These are phyloP conservation scores for Albugo candida DNA, from an alignment of 352 stramenopile species.

Conservation along the genomic window DNA sequence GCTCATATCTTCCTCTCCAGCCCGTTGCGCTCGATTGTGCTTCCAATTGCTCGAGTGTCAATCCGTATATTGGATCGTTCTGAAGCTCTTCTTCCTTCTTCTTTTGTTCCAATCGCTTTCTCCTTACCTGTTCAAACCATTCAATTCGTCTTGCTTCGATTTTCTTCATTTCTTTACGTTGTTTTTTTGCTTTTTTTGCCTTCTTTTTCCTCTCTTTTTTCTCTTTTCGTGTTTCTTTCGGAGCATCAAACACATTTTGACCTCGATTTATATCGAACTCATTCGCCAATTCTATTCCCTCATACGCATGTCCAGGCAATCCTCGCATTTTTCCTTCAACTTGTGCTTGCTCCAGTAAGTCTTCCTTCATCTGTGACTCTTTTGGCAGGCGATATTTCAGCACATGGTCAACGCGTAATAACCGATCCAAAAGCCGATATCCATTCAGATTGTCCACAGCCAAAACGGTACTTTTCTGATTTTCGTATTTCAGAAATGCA, in stretches of 20 bases:
- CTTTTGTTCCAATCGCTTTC: slow-evolving; percentile 14
- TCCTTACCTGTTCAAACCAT: slow-evolving; percentile 25
- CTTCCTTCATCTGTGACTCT: slow-evolving; percentile 68
- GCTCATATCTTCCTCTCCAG: slow-evolving; percentile 44
- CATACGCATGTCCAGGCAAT: slow-evolving; percentile 69
- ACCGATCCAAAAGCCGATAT: slow-evolving; percentile 76
- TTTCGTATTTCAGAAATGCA: slow-evolving; percentile 94
- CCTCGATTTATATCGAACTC: slow-evolving; percentile 49
- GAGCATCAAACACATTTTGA: slow-evolving; percentile 68
- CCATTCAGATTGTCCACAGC: slow-evolving; percentile 96
- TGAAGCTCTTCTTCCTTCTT: slow-evolving; percentile 9
- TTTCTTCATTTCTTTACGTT: slow-evolving; percentile 26
- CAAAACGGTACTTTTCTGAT: slow-evolving; percentile 90
- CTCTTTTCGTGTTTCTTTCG: slow-evolving; percentile 28
- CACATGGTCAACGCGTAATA: slow-evolving; percentile 92
- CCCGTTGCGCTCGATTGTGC: slow-evolving; percentile 25
- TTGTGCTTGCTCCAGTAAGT: slow-evolving; percentile 16
- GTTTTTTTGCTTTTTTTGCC: slow-evolving; percentile 33
- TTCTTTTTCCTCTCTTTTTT: slow-evolving; percentile 34
- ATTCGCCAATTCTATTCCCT: slow-evolving; percentile 65
- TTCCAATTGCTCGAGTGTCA: slow-evolving; percentile 4
- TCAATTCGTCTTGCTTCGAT: slow-evolving; percentile 27
- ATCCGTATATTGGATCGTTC: slow-evolving; percentile 12
- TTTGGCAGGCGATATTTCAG: slow-evolving; percentile 94
- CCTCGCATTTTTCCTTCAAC: slow-evolving; percentile 17